phyloP scores from a whole-genome alignment of 352 stramenopile species.

The Phytophthora cryptogea region DNA sequence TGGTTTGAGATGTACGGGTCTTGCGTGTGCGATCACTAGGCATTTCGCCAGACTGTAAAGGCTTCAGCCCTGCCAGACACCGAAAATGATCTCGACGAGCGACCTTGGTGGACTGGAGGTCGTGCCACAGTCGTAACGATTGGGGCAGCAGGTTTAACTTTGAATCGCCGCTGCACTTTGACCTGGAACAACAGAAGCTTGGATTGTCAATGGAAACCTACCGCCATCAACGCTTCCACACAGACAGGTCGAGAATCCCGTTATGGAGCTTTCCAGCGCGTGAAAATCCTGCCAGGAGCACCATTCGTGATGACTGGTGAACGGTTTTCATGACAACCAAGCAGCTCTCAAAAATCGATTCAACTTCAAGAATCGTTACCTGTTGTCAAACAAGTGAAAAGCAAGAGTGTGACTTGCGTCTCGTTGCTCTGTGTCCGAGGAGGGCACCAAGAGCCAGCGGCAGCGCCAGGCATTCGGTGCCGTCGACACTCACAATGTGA shows the following conservation, averaged over 20 bases:
- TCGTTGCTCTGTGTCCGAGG: not conserved
- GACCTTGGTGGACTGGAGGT: constrained; percentile 9
- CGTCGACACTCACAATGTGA: constrained; percentile 12
- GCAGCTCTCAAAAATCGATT: constrained; percentile 14
- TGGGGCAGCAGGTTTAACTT: constrained; percentile 3
- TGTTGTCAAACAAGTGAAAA: constrained; percentile 13
- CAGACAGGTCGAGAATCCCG: not conserved
- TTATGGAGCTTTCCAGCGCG: not conserved
- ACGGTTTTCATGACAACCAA: constrained; percentile 1
- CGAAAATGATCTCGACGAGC: constrained; percentile 5
- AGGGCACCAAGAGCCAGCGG: constrained; percentile 30
- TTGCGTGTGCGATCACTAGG: constrained; percentile 17
- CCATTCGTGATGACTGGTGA: constrained; percentile 17
- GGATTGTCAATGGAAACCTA: constrained; percentile 3
- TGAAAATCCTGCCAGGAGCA: not conserved
- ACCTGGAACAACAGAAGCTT: constrained; percentile 4
- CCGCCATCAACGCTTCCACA: constrained; percentile 4
- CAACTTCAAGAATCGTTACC: constrained; percentile 21
- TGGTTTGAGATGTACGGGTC: constrained; percentile 21
- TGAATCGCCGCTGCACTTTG: not conserved
- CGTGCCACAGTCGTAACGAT: constrained; percentile 15
- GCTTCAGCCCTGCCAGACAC: constrained; percentile 6
- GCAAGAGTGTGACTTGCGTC: constrained; percentile 17
- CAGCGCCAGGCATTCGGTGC: constrained; percentile 39
- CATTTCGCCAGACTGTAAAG: constrained; percentile 16